Percentiles rank a stretch among this genome's conserved stretches.
phyloP scores from a whole-genome alignment of 106 monocot genomes.

The Apostasia shenzhenica region DNA sequence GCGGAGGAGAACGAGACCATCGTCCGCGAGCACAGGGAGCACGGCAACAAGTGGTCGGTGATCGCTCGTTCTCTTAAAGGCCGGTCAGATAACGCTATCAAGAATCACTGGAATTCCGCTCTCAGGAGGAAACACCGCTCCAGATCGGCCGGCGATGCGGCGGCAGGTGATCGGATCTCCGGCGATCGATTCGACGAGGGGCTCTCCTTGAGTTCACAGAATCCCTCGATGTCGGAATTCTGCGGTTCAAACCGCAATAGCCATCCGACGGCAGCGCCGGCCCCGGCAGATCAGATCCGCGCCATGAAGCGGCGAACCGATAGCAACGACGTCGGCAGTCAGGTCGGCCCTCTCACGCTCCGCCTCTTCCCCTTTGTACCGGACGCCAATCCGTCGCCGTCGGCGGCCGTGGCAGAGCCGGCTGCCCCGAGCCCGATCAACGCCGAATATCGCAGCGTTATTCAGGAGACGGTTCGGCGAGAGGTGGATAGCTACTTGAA shows the following conservation, averaged over 20 bases:
- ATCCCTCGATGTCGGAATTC: conserved; percentile 21
- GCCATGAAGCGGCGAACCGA: neutral
- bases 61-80: conserved; percentile 52
- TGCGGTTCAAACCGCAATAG: conserved; percentile 16
- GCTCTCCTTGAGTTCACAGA: conserved; percentile 15
- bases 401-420: neutral
- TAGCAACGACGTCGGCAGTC: conserved; percentile 8
- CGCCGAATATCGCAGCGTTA: conserved; percentile 14
- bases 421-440: neutral
- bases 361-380: conserved; percentile 14
- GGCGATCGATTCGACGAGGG: conserved; percentile 7
- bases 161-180: neutral
- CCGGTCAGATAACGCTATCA: conserved; percentile 68
- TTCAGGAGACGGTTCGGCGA: conserved; percentile 27
- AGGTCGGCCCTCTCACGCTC: conserved; percentile 25
- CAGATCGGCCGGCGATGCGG: neutral
- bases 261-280: neutral
- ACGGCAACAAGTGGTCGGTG: conserved; percentile 70
- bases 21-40: conserved; percentile 34
- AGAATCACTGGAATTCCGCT: conserved; percentile 72
- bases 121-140: conserved; percentile 37
- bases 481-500: conserved; percentile 24
- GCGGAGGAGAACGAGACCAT: conserved; percentile 53
- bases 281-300: neutral
- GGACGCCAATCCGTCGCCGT: neutral